Evolutionary conservation across 1,284 basidiomycete species (phyloP), one percentile per base, ranked within the genome.

Genomic region (Ustilago loliicola): DNA sequence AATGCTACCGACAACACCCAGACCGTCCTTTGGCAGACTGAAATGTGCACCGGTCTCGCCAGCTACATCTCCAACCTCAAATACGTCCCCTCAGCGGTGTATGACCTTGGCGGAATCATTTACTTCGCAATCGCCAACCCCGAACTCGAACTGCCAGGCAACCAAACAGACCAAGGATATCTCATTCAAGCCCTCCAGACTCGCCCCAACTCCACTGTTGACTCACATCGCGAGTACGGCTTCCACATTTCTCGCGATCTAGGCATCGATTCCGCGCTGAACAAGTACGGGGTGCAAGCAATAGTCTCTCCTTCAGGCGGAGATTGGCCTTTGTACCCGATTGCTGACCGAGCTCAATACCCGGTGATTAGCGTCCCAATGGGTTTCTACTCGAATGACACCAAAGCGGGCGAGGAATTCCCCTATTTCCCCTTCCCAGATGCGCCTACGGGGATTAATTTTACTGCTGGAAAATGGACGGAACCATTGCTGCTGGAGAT

Each of bases 381-480:
- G 72, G 72, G 66, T 1, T 74, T 74, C 66, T 74, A 62, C 38
- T 53, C 66, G 13, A 57, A 74, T 34, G 42, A 69, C 27, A 66
- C 66, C 6, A 7, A 53, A 17, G 51, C 51, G 8, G 66, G 66
- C 19, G 13, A 50, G 1, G 30, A 58, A 1, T 72, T 72, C 42
- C 66, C 67, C 4, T 67, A 56, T 50, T 70, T 59, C 29, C 70
- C 75, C 3, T 73, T 48, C 59, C 69, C 70, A 2, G 21, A 58
- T 13, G 79, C 75, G 8, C 91, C 91, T 0, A 90, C 92, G 54
- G 91, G 91, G 0, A 85, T 92, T 2, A 89, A 90, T 0, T 92
- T 92, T 85, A 80, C 91, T 19, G 90, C 91, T 5, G 90, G 90
- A 1, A 91, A 91, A 5, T 92, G 89, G 85, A 90, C 89, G 62